Evolutionary conservation across 1,284 basidiomycete species (phyloP).

Genomic region (Sporisorium scitamineum): DNA sequence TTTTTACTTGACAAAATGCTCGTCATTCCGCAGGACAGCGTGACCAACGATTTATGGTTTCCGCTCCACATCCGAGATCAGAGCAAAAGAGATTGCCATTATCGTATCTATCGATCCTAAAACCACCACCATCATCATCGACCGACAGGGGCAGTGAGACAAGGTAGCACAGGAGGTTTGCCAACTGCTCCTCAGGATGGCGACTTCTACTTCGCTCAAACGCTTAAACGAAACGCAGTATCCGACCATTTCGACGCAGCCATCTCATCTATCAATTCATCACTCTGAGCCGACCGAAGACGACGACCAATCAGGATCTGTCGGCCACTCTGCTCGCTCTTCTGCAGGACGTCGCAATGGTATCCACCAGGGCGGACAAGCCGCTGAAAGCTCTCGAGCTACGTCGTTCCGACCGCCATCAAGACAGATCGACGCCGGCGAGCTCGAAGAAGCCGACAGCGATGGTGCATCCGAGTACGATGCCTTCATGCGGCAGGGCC

Average conservation of each 20-base stretch:
- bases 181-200: not conserved
- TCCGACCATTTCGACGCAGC: constrained; percentile 25
- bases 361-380: not conserved
- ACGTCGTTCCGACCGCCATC: not conserved
- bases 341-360: not conserved
- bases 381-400: constrained; percentile 2
- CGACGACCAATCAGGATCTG: not conserved
- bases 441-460: constrained; percentile 51
- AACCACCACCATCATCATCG: not conserved
- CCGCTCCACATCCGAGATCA: not conserved
- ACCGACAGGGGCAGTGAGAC: not conserved
- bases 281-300: constrained; percentile 1
- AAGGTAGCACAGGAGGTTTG: not conserved
- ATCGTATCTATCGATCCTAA: not conserved
- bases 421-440: constrained; percentile 16
- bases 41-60: not conserved
- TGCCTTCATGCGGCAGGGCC: constrained; percentile 37
- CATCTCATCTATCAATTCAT: constrained; percentile 17
- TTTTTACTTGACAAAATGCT: not conserved
- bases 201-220: constrained; percentile 6
- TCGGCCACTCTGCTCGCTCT: not conserved
- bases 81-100: not conserved
- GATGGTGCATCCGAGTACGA: constrained; percentile 45
- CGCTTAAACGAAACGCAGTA: not conserved
- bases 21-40: constrained; percentile 8